These are phyloP conservation scores for Marchantia paleacea DNA, from an alignment of 225 moss, liverwort and hornwort genomes.

Conservation along the genomic window DNA sequence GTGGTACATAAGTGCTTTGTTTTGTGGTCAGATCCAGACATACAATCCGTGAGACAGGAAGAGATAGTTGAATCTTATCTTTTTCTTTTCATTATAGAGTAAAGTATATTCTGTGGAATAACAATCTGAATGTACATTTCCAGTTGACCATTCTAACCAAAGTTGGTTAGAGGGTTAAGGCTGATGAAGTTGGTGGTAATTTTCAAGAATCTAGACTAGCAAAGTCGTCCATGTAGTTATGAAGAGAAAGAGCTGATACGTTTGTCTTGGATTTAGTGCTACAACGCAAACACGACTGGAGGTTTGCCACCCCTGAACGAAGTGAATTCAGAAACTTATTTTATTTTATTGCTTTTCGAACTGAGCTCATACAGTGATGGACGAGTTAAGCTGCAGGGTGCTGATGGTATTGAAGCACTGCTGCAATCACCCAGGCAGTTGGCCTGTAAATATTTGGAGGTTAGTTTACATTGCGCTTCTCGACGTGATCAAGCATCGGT, in stretches of 20 bases:
- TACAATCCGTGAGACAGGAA: not conserved
- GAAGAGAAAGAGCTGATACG: not conserved
- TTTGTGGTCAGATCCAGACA: not conserved
- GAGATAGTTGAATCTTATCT: not conserved
- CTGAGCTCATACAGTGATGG: constrained; percentile 63
- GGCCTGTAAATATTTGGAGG: constrained; percentile 95
- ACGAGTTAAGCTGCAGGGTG: constrained; percentile 82
- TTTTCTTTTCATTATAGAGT: not conserved
- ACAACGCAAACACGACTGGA: not conserved
- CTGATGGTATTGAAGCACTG: constrained; percentile 69
- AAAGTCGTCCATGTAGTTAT: not conserved
- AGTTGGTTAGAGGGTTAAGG: not conserved
- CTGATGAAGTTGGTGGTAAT: not conserved
- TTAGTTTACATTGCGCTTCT: constrained; percentile 13
- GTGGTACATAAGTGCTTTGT: not conserved
- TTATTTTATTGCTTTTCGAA: not conserved
- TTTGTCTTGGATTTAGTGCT: not conserved
- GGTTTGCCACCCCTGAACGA: not conserved
- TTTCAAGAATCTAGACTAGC: no score
- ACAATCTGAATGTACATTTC: not conserved
- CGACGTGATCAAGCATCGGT: not conserved
- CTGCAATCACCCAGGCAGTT: constrained; percentile 68
- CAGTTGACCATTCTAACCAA: not conserved
- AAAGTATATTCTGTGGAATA: not conserved
- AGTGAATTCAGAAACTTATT: no score